Evolutionary conservation across 176 grass and related monocot species (phyloP).

Genomic region (Lolium rigidum): DNA sequence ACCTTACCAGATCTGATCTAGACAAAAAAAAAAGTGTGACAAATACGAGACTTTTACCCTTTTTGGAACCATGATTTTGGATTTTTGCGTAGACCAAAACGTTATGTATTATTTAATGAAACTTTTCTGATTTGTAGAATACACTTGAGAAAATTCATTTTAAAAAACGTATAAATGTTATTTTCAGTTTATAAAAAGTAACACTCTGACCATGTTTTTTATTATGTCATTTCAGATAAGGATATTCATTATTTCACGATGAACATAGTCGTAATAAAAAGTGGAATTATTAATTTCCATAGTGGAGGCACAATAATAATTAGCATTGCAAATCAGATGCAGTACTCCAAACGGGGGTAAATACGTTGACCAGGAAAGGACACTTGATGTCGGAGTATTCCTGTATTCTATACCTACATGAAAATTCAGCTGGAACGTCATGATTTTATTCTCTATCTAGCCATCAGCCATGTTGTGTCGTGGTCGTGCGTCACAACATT

Average conservation of each 20-base stretch:
- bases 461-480: background rate
- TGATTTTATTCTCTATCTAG: background rate
- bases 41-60: too few species aligned
- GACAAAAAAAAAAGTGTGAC: too few species aligned
- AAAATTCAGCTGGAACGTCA: background rate
- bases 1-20: too few species aligned
- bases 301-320: background rate
- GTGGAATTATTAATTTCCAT: too few species aligned
- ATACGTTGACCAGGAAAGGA: constrained; percentile 11
- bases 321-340: too few species aligned
- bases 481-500: background rate
- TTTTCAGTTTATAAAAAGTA: background rate
- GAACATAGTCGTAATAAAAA: background rate
- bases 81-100: too few species aligned
- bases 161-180: too few species aligned
- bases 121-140: too few species aligned
- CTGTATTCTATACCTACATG: background rate
- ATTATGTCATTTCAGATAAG: background rate
- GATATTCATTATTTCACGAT: background rate
- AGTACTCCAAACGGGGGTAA: background rate
- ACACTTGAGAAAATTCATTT: too few species aligned
- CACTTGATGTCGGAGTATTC: constrained; percentile 1
- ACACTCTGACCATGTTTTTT: background rate
- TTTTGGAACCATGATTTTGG: too few species aligned
- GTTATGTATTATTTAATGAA: too few species aligned